Evolutionary conservation across 2,329 filamentous ascomycete genomes (phyloP), one percentile per base, ranked within the genome.

Genomic region (Talaromyces sp.): DNA sequence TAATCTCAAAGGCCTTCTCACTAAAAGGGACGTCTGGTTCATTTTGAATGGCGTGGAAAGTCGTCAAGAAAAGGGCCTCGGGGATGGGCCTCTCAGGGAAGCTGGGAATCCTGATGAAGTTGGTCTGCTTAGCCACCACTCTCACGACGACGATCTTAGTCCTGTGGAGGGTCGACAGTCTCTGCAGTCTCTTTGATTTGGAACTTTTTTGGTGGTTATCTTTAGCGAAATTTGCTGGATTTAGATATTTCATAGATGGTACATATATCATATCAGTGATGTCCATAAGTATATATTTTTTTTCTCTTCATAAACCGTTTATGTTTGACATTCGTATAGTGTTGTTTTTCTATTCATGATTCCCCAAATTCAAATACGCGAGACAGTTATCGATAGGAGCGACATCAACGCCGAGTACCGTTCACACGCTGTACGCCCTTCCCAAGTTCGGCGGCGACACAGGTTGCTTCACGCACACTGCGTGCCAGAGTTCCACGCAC

Each of bases 1-100:
- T 21, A 84, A 85, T 55, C 77, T 99, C 43, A 87, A 91, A 73
- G 95, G 95, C 0, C 75, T 99, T 54, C 78, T 98, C 66, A 99
- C 95, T 21, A 98, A 98, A 80, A 99, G 99, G 79, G 95, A 99
- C 76, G 88, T 96, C 35, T 98, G 93, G 90, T 93, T 91, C 73
- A 87, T 98, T 43, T 81, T 98, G 52, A 91, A 96, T 71, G 90
- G 89, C 49, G 86, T 86, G 10, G 87, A 89, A 64, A 85, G 87
- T 56, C 66, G 66, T 29, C 66, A 69, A 41, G 67, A 68, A 58
- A 70, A 74, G 46, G 68, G 66, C n/a, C 64, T 74, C 21, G 69
- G 66, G 50, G 67, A 69, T 7, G 65, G 65, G 50, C 60, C 67
- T 5, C 71, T 71, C 50, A 62, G 66, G 32, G 67, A 71, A 35